Base-by-base conservation (phyloP, 768 basidiomycete genomes). In the Kwoniella europaea region DNA sequence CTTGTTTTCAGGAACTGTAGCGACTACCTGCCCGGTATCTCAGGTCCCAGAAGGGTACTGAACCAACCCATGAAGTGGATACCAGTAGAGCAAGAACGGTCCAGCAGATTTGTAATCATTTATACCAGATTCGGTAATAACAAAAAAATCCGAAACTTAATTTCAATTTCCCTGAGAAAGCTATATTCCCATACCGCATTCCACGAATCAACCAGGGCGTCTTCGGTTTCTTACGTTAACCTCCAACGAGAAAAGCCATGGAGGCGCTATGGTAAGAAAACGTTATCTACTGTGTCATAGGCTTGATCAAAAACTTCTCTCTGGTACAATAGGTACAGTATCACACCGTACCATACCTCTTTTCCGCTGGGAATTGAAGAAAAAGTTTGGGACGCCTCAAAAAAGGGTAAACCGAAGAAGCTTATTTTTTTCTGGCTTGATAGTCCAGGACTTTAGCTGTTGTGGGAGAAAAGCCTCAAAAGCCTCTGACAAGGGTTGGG, bases 1-100 rank as follows among this genome's bases (percentile, higher is more conserved):
- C 59, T 61, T 61, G 9, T 61, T 61, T 44, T 44, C 15, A 61
- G 59, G 59, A 42, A 61, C 59, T 56, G 12, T 6, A 6, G 55
- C n/a, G 10, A 56, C 4, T n/a, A 22, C 35, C 35, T 35, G 6
- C 7, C 35, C 2, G 29, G 3, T 6, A 29, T 29, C 29, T 29
- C 29, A 29, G 29, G 5, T 29, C 29, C 29, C 29, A 9, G 35
- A 35, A 35, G 35, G 35, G 35, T 6, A 9, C 35, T 35, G 35
- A 7, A 35, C 35, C 35, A 35, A 35, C 35, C 35, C 7, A 35
- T 35, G 35, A 9, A 35, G 35, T 35, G 35, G 35, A 35, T 35
- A 35, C 35, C 35, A 35, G 35, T n/a, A n/a, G n/a, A n/a, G n/a
- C n/a, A n/a, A n/a, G n/a, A n/a, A n/a, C n/a, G n/a, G n/a, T n/a